Evolutionary conservation across 2,329 filamentous ascomycete species (phyloP).

Genomic region (Penicillium sp.): DNA sequence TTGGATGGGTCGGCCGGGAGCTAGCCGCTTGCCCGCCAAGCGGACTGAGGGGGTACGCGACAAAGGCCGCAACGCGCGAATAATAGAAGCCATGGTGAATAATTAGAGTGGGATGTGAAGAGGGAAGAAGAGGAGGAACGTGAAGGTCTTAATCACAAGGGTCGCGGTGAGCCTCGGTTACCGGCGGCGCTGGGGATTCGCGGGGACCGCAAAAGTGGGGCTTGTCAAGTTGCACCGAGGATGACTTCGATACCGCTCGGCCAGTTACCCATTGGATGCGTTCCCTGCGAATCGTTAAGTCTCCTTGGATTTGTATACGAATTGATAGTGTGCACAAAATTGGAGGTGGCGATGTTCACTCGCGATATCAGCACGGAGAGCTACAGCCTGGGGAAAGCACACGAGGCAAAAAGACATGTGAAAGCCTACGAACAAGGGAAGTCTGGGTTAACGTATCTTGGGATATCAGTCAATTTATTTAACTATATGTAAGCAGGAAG

Average conservation of each 20-base stretch:
- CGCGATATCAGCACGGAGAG: too few relatives aligned
- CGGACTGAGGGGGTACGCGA: slow-evolving; percentile 44
- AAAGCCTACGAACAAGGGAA: too few relatives aligned
- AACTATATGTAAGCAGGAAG: too few relatives aligned
- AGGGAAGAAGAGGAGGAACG: slow-evolving; percentile 6
- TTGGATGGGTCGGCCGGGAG: slow-evolving; percentile 41
- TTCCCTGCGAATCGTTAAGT: too few relatives aligned
- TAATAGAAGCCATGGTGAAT: slow-evolving; percentile 50
- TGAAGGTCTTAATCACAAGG: slow-evolving; percentile 21
- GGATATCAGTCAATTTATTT: too few relatives aligned
- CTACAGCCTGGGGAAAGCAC: too few relatives aligned
- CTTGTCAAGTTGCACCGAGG: slow-evolving; percentile 4
- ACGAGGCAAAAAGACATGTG: too few relatives aligned
- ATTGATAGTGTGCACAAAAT: too few relatives aligned
- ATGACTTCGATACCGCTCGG: background rate
- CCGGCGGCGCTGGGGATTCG: slow-evolving; percentile 23
- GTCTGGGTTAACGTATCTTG: too few relatives aligned
- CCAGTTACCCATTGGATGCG: background rate
- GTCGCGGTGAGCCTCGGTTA: slow-evolving; percentile 25
- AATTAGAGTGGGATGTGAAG: slow-evolving; percentile 1
- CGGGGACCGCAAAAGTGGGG: slow-evolving; percentile 20
- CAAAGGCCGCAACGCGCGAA: slow-evolving; percentile 49
- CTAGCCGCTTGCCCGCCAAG: slow-evolving; percentile 39
- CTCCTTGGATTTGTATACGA: too few relatives aligned
- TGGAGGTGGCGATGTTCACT: too few relatives aligned